phyloP scores from a whole-genome alignment of 805 yeast genomes.

The Hanseniaspora singularis region DNA sequence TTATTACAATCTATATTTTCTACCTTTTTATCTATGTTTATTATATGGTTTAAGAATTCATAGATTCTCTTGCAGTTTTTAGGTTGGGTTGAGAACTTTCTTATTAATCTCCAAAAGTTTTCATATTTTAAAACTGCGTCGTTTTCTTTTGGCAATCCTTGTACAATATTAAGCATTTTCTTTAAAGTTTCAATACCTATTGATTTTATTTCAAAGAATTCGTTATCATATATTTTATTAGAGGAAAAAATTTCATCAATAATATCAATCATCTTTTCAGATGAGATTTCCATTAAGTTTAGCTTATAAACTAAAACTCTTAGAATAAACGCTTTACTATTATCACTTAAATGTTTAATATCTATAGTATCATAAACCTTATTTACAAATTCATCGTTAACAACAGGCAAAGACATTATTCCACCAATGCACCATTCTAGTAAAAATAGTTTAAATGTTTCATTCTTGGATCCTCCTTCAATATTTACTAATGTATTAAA shows the following conservation, averaged over 20 bases:
- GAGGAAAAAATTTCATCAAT: conserved; percentile 23
- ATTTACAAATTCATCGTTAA: conserved; percentile 26
- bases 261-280: conserved; percentile 21
- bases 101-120: conserved; percentile 43
- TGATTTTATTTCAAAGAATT: conserved; percentile 33
- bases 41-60: conserved; percentile 37
- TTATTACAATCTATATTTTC: conserved; percentile 36
- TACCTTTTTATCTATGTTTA: conserved; percentile 28
- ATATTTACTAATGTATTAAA: conserved; percentile 27
- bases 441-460: conserved; percentile 39
- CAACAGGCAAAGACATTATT: conserved; percentile 20
- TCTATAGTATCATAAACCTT: conserved; percentile 20
- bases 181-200: conserved; percentile 34
- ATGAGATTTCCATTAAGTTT: conserved; percentile 23
- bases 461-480: conserved; percentile 38
- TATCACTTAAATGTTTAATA: conserved; percentile 18
- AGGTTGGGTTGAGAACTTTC: conserved; percentile 37
- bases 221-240: conserved; percentile 27
- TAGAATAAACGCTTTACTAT: conserved; percentile 24
- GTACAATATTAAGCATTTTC: conserved; percentile 26
- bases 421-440: conserved; percentile 32
- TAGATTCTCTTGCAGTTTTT: conserved; percentile 36
- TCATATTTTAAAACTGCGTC: conserved; percentile 38
- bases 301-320: conserved; percentile 32
- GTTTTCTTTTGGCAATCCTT: conserved; percentile 21